A percentile compares a stretch with the other conserved stretches of the same genome.
Conservation (phyloP, 441 rosid genomes). For the Flueggea neowawraea region DNA sequence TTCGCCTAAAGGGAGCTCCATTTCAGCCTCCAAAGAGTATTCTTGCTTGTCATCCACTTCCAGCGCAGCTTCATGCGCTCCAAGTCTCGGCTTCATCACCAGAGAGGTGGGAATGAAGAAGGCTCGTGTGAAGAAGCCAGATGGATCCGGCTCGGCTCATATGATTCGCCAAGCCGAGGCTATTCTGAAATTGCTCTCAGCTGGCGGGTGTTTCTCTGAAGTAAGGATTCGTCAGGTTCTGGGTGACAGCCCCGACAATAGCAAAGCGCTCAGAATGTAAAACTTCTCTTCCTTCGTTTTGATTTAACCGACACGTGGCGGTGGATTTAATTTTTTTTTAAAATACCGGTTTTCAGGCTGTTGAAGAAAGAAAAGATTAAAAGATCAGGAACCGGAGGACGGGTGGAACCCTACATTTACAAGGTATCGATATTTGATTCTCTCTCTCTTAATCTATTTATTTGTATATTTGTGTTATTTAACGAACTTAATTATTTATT, state of each 20-base stretch:
- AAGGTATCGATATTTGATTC: constrained; percentile 30
- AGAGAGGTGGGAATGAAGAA: constrained; percentile 11
- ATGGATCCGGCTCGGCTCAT: constrained; percentile 29
- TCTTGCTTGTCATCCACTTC: constrained; percentile 66
- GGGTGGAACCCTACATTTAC: constrained; percentile 73
- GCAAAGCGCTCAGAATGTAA: constrained; percentile 95
- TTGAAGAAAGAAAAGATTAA: constrained; percentile 56
- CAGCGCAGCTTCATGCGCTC: constrained; percentile 42
- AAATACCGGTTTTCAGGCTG: constrained; percentile 37
- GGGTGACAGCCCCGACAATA: constrained; percentile 92
- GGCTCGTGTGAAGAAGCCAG: constrained; percentile 23
- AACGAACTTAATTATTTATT: not conserved
- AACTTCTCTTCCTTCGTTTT: constrained; percentile 1
- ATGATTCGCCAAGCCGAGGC: constrained; percentile 65
- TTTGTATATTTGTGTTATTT: not conserved
- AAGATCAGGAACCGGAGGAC: constrained; percentile 82
- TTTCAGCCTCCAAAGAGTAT: constrained; percentile 32
- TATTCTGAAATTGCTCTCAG: constrained; percentile 58
- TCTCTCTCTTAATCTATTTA: not conserved
- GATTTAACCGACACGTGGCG: not conserved
- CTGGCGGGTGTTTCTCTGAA: constrained; percentile 60
- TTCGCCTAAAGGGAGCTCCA: constrained; percentile 10
- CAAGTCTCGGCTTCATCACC: constrained; percentile 24
- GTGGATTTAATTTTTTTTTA: not conserved
- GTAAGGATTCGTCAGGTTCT: constrained; percentile 65